Evolutionary conservation across 345 rosid genomes (phyloP).

Genomic region (Dipteronia dyeriana): DNA sequence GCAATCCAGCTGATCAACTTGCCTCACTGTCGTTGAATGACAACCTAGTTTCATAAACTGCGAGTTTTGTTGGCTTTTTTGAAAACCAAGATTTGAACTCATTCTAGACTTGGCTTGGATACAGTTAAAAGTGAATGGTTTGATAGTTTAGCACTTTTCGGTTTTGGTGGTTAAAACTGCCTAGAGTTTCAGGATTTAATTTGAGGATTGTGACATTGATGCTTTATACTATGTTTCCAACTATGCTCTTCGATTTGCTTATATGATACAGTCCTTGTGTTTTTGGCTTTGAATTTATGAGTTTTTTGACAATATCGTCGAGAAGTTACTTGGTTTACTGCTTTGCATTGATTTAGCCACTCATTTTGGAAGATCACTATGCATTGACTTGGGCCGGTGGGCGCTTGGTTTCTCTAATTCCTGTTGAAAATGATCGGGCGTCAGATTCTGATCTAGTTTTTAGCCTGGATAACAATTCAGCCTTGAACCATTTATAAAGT

Average conservation of each 20-base stretch:
- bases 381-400: too few relatives aligned
- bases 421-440: too few relatives aligned
- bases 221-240: background rate
- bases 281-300: background rate
- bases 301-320: background rate
- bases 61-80: background rate
- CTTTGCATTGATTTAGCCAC: background rate
- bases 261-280: background rate
- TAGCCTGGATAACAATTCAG: too few relatives aligned
- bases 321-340: background rate
- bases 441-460: too few relatives aligned
- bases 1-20: conserved; percentile 68
- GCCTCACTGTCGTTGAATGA: conserved; percentile 71
- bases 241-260: background rate
- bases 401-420: too few relatives aligned
- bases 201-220: conserved; percentile 2
- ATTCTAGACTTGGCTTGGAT: conserved; percentile 14
- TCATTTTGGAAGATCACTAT: too few relatives aligned
- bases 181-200: conserved; percentile 12
- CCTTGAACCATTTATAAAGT: too few relatives aligned
- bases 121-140: conserved; percentile 4
- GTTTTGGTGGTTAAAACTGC: background rate
- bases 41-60: conserved; percentile 53
- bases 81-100: conserved; percentile 4
- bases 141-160: background rate